Evolutionary conservation across 2,329 filamentous ascomycete species (phyloP).

Genomic region (Onygena corvina): DNA sequence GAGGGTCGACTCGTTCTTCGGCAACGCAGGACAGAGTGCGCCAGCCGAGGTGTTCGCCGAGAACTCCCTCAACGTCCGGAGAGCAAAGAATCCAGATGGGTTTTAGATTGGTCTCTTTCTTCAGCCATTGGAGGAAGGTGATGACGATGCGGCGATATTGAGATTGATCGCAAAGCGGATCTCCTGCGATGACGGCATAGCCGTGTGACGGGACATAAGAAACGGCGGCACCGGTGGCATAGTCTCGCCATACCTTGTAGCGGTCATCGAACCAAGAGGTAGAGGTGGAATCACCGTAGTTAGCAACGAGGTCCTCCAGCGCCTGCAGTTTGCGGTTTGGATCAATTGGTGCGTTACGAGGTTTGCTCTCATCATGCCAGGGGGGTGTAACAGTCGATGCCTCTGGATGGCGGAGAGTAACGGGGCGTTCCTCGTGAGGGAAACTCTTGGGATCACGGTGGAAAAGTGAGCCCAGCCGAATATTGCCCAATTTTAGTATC

Average conservation of each 20-base stretch:
- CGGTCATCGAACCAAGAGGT: slow-evolving; percentile 87
- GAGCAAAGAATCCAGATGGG: slow-evolving; percentile 87
- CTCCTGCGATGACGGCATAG: slow-evolving; percentile 73
- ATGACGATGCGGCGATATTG: slow-evolving; percentile 65
- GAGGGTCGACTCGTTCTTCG: slow-evolving; percentile 73
- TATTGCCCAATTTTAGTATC: slow-evolving; percentile 74
- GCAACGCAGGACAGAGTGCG: slow-evolving; percentile 77
- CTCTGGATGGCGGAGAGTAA: slow-evolving; percentile 69
- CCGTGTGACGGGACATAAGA: slow-evolving; percentile 68
- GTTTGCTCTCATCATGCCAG: slow-evolving; percentile 40
- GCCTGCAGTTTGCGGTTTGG: slow-evolving; percentile 51
- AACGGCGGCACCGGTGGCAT: slow-evolving; percentile 65
- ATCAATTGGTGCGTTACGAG: slow-evolving; percentile 27
- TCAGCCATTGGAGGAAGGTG: slow-evolving; percentile 63
- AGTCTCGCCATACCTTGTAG: slow-evolving; percentile 77
- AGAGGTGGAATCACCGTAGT: slow-evolving; percentile 88
- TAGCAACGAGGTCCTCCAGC: slow-evolving; percentile 78
- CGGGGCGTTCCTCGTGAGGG: slow-evolving; percentile 51
- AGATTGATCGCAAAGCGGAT: slow-evolving; percentile 68
- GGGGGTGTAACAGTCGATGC: slow-evolving; percentile 65
- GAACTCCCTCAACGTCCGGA: slow-evolving; percentile 61
- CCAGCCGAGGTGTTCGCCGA: slow-evolving; percentile 73
- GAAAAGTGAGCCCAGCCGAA: slow-evolving; percentile 77
- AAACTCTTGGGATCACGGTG: slow-evolving; percentile 80
- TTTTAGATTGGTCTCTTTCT: slow-evolving; percentile 57